phyloP scores from a whole-genome alignment of 23 red algal genomes.

The Gracilaria caudata region DNA sequence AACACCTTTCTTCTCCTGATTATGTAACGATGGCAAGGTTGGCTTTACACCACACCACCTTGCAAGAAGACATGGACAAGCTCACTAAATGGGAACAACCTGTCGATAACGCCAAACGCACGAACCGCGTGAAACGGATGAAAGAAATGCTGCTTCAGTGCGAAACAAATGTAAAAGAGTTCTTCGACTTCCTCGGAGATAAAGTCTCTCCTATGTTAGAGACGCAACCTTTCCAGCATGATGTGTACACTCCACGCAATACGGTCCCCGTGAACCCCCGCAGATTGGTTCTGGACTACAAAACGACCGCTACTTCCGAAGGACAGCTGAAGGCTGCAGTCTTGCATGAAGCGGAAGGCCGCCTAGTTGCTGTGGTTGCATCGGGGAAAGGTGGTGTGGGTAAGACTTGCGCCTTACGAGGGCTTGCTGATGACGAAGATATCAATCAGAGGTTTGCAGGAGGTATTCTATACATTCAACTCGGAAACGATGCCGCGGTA shows the following conservation, averaged over 20 bases:
- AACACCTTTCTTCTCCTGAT: background rate
- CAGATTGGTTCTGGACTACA: background rate
- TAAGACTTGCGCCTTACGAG: conserved; percentile 15
- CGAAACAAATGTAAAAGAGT: conserved; percentile 1
- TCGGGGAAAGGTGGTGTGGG: conserved; percentile 31
- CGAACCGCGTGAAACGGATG: background rate
- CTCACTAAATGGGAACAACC: background rate
- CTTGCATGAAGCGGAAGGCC: background rate
- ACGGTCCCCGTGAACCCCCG: background rate
- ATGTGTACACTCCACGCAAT: background rate
- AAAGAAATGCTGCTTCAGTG: background rate
- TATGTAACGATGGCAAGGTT: background rate
- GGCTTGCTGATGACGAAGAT: conserved; percentile 9
- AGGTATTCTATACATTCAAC: conserved; percentile 10
- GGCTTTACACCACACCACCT: background rate
- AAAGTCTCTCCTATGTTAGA: background rate
- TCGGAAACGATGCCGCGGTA: conserved; percentile 14
- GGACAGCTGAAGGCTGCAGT: conserved; percentile 13
- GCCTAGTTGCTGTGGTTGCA: conserved; percentile 10
- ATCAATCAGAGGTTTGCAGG: background rate
- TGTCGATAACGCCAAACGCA: background rate
- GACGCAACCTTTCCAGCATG: background rate
- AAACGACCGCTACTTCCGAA: conserved; percentile 9
- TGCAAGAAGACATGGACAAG: background rate
- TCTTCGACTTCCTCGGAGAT: background rate